Conservation (phyloP, 2,329 filamentous ascomycete genomes). For the Xylaria sp. region DNA sequence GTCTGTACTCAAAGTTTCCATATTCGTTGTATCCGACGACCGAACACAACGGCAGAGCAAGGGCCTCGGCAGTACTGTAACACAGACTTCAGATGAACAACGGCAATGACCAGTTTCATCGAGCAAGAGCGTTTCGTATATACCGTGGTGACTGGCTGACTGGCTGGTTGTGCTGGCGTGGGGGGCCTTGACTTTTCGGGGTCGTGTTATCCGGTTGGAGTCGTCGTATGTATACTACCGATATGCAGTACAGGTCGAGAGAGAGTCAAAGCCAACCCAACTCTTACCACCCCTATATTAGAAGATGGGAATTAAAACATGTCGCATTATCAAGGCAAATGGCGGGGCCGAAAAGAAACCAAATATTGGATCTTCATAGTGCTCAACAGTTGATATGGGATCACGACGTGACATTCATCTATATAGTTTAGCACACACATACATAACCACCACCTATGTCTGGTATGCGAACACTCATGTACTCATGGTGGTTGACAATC, state of each 20-base stretch:
- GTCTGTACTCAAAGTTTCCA: neutral
- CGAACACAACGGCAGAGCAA: slow-evolving; percentile 8
- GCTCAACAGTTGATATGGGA: neutral
- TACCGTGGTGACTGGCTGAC: slow-evolving; percentile 8
- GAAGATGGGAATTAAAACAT: neutral
- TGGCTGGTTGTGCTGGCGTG: slow-evolving; percentile 2
- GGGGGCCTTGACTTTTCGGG: neutral
- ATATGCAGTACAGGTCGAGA: neutral
- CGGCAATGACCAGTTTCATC: slow-evolving; percentile 3
- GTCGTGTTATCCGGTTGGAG: slow-evolving; percentile 17
- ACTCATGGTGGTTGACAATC: too few species aligned
- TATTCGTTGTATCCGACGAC: neutral
- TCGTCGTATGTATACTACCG: slow-evolving; percentile 5
- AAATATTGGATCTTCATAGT: neutral
- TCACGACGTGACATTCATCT: neutral
- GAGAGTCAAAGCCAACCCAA: neutral
- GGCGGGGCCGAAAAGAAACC: too few species aligned
- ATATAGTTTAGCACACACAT: neutral
- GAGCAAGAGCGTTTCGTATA: slow-evolving; percentile 18
- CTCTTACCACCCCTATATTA: neutral
- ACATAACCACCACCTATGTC: too few species aligned
- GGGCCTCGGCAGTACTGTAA: slow-evolving; percentile 4
- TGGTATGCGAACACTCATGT: too few species aligned
- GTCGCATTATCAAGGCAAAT: neutral
- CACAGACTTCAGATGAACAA: slow-evolving; percentile 22